Evolutionary conservation across 164 flowering plant genomes (phyloP), one percentile per base, ranked within the genome.

Genomic region (Chloranthus sessilifolius): DNA sequence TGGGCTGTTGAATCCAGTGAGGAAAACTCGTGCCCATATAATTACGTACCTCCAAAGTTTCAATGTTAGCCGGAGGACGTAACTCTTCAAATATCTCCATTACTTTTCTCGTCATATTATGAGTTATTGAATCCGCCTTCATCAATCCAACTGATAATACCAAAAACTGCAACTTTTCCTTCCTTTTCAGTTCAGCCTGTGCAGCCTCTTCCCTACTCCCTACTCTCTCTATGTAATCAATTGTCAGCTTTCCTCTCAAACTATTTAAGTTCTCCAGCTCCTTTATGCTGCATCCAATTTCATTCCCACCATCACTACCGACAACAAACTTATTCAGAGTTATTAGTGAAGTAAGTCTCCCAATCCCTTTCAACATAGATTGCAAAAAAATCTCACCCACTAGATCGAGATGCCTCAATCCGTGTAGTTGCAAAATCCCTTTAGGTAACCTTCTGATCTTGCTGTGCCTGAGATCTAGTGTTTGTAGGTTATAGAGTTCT

Each of bases 391-490:
- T 16, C 12, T 38, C 34, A 4, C 16, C 16, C 4, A 31, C 27
- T 9, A 48, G 31, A 5, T 48, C 52, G 34, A 48, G 52, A 48
- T 48, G 52, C 15, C 50, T 47, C 16, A 47, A 30, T 4, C 50
- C 19, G 5, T 28, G 22, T 36, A 47, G 3, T 29, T 22, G 19
- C 11, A 26, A 6, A 15, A 33, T 31, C 26, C 40, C 39, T 34
- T 5, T 21, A 11, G 52, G 52, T 11, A 49, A n/a, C 14, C 22
- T 49, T 5, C 15, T 4, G 7, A 49, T 22, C 12, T 2, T 2
- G 7, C 52, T 24, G 7, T 9, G 7, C 11, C 12, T 25, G 7
- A 44, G 48, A 3, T 34, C 34, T 28, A 34, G 15, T 12, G 52
- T 31, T 8, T 49, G 39, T 6, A 49, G 34, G 17, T 49, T 31